Base-by-base conservation (phyloP, 2,329 filamentous ascomycete species). In the Colletotrichum theobromicola region DNA sequence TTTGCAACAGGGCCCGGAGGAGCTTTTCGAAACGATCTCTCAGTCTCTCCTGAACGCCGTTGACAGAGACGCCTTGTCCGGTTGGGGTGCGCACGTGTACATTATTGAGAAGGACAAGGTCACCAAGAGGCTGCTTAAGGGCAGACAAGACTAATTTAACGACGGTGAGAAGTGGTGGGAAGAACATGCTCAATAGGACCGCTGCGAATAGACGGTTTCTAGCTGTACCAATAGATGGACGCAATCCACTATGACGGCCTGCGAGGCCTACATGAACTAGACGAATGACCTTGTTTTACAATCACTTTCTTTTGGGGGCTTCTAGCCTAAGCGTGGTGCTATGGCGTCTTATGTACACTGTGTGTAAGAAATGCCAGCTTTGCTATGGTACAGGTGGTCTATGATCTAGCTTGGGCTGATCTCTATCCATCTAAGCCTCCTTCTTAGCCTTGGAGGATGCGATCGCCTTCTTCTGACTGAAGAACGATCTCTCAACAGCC, bases 41-140 rank as follows among this genome's bases (percentile, higher is more conserved):
- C 97, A 99, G 87, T 93, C 96, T 67, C 90, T 99, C 75, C 90
- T 99, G 79, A 98, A 97, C 86, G 97, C 97, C 75, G 95, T 98
- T 73, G 97, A 99, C 86, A 92, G 97, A 87, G 97, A 99, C 86
- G 97, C 97, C 67, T 90, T 99, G 77, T 98, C 96, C 46, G 97
- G 97, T 78, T 98, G 97, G 97, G 97, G 97, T 83, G 97, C 97
- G 50, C 95, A 99, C 83, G 97, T 99, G 80, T 99, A 98, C 88
- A 98, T 99, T 83, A 98, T 99, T 85, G 97, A 98, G 90, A 99
- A 99, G 91, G 96, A 98, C 88, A 98, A 98, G 94, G 95, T 99
- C 77, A 98, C 97, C 82, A 98, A 98, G 93, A 91, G 97, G 85
- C 92, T 99, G 92, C 89, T 99, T 85, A 98, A 98, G 92, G 96